phyloP scores from a whole-genome alignment of 2,329 filamentous ascomycete genomes.

The Penicillium hordei region DNA sequence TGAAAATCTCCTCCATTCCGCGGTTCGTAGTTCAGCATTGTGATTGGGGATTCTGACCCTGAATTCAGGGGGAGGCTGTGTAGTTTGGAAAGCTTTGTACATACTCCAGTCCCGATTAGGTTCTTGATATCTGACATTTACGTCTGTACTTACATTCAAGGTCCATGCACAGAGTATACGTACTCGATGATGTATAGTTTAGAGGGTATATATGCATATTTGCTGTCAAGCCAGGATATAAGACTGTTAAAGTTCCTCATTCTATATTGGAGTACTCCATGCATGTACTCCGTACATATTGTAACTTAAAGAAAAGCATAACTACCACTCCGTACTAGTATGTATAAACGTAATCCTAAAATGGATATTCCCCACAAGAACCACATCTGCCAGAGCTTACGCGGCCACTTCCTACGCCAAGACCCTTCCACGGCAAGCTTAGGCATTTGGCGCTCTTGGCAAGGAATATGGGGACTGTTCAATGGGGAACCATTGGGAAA shows the following conservation, averaged over 20 bases:
- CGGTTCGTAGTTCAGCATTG: constrained; percentile 1
- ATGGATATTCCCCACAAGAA: constrained; percentile 20
- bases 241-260: too few species aligned
- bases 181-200: not conserved
- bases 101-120: constrained; percentile 2
- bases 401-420: constrained; percentile 28
- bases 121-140: not conserved
- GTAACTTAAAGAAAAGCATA: not conserved
- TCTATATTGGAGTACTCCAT: not conserved
- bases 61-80: constrained; percentile 31
- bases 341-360: not conserved
- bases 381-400: constrained; percentile 20
- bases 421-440: constrained; percentile 24
- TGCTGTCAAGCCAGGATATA: not conserved
- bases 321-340: not conserved
- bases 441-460: constrained; percentile 29
- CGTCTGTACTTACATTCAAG: not conserved
- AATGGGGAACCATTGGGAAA: not conserved
- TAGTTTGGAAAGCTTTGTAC: constrained; percentile 9
- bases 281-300: not conserved
- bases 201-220: not conserved
- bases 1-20: constrained; percentile 17
- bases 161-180: not conserved
- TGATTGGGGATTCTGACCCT: constrained; percentile 10
- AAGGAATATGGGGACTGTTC: not conserved